phyloP scores from a whole-genome alignment of 257 asterid species.

The Echites panduratus region DNA sequence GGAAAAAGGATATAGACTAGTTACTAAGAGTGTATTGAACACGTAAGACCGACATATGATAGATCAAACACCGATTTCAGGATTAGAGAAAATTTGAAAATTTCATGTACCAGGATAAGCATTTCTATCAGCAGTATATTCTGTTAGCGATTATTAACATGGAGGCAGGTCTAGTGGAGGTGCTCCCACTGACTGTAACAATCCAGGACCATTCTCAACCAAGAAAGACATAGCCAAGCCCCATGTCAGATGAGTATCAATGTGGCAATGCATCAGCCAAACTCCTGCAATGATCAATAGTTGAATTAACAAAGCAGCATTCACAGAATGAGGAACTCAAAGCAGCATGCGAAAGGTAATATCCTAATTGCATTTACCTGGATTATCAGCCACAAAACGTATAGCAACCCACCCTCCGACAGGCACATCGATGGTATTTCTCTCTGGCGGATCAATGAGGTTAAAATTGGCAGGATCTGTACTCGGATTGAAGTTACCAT shows the following conservation, averaged over 20 bases:
- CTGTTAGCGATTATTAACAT: constrained; percentile 25
- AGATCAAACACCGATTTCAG: not conserved
- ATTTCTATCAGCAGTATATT: not conserved
- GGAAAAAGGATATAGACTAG: not conserved
- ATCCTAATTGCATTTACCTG: constrained; percentile 32
- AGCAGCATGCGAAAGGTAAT: not conserved
- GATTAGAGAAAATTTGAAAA: not conserved
- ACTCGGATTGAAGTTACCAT: constrained; percentile 46
- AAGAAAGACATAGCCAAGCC: constrained; percentile 50
- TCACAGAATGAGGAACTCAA: not conserved
- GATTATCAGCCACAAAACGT: constrained; percentile 64
- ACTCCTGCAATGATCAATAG: constrained; percentile 34
- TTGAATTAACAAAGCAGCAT: not conserved
- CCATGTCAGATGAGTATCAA: constrained; percentile 62
- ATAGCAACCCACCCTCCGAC: constrained; percentile 68
- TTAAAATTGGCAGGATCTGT: constrained; percentile 43
- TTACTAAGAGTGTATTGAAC: not conserved
- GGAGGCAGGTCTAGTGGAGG: constrained; percentile 60
- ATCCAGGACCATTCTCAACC: constrained; percentile 55
- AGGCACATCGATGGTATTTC: constrained; percentile 65
- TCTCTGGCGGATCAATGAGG: constrained; percentile 51
- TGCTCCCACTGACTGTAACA: constrained; percentile 35
- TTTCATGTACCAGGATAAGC: not conserved
- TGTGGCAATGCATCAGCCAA: constrained; percentile 69
- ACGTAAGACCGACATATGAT: not conserved